Conservation (phyloP, 441 rosid genomes). For the Rhodomyrtus psidioides region DNA sequence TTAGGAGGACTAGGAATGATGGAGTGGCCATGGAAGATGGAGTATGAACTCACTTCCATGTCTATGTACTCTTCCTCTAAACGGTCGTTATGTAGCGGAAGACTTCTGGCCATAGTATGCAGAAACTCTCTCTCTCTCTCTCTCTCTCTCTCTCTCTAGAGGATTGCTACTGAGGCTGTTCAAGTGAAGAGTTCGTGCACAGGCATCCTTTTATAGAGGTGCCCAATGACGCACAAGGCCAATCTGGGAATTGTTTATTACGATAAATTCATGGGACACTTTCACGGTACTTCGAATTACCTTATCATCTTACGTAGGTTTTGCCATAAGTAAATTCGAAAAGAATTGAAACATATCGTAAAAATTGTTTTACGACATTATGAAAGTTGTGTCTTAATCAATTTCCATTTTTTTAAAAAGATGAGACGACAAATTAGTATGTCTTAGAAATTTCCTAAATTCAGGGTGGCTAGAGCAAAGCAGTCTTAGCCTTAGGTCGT, state of each 20-base stretch:
- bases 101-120: background rate
- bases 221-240: slow-evolving; percentile 8
- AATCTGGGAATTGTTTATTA: background rate
- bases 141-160: background rate
- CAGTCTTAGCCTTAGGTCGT: background rate
- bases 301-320: background rate
- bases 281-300: background rate
- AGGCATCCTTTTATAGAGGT: slow-evolving; percentile 20
- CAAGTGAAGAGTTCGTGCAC: slow-evolving; percentile 7
- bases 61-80: slow-evolving; percentile 56
- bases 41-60: slow-evolving; percentile 48
- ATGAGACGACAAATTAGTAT: background rate
- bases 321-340: background rate
- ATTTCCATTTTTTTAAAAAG: background rate
- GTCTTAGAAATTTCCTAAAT: background rate
- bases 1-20: slow-evolving; percentile 18
- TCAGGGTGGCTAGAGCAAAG: background rate
- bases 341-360: background rate
- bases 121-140: background rate
- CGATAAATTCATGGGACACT: background rate
- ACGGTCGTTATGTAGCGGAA: background rate
- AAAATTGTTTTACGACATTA: background rate
- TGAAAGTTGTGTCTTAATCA: too few species aligned
- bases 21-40: slow-evolving; percentile 32
- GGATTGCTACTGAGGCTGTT: background rate